Conservation (phyloP, 2,329 filamentous ascomycete species). For the Talaromyces rugulosus region DNA sequence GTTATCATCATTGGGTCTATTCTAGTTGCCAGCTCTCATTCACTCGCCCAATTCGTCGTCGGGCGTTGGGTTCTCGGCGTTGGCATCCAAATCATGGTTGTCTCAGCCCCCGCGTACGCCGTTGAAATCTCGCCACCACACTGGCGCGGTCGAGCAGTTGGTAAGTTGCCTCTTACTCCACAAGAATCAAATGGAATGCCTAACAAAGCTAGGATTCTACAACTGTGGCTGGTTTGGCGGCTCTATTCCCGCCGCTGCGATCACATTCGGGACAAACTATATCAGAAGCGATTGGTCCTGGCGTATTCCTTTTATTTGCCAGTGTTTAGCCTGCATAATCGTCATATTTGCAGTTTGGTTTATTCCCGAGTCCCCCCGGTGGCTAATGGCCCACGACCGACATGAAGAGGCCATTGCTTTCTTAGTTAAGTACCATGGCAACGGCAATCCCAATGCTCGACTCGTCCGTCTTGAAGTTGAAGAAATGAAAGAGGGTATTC, state of each 20-base stretch:
- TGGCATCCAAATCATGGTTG: conserved; percentile 47
- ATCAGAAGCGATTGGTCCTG: conserved; percentile 50
- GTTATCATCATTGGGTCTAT: conserved; percentile 46
- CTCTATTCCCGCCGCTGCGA: conserved; percentile 47
- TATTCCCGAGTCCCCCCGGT: conserved; percentile 65
- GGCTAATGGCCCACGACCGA: conserved; percentile 17
- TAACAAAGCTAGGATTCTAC: conserved; percentile 36
- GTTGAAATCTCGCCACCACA: conserved; percentile 48
- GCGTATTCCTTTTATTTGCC: conserved; percentile 63
- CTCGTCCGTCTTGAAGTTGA: conserved; percentile 40
- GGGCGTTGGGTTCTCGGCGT: conserved; percentile 47
- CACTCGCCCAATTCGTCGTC: conserved; percentile 40
- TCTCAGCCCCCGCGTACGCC: conserved; percentile 47
- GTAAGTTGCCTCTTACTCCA: conserved; percentile 24
- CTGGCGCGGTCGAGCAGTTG: conserved; percentile 48
- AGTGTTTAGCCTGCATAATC: conserved; percentile 58
- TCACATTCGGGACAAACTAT: conserved; percentile 47
- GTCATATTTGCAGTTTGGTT: conserved; percentile 56
- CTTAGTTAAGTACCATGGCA: conserved; percentile 61
- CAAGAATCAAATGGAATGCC: not conserved
- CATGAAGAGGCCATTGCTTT: conserved; percentile 59
- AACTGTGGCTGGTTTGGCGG: conserved; percentile 54
- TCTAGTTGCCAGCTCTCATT: conserved; percentile 36
- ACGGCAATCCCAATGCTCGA: conserved; percentile 54
- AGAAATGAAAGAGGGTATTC: conserved; percentile 41